phyloP scores from a whole-genome alignment of 1,284 basidiomycete species.

The Wallemia mellicola region DNA sequence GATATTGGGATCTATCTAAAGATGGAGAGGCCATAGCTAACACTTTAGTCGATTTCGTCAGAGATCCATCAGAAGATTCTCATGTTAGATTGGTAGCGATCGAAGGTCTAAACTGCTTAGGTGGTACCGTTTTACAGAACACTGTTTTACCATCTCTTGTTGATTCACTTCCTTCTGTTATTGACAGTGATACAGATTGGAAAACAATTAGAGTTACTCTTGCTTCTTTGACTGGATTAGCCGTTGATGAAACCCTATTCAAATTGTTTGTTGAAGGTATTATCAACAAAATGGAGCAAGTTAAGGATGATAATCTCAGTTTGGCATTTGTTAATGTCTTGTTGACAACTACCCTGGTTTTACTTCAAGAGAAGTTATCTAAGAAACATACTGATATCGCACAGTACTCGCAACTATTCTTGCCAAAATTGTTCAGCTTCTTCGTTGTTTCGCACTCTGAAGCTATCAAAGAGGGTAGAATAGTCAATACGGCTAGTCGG shows the following conservation, averaged over 20 bases:
- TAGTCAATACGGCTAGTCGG: neutral
- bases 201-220: slow-evolving; percentile 4
- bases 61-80: slow-evolving; percentile 22
- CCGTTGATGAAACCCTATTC: slow-evolving; percentile 39
- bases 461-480: neutral
- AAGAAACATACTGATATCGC: slow-evolving; percentile 33
- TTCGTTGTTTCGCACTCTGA: slow-evolving; percentile 25
- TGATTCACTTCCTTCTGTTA: slow-evolving; percentile 21
- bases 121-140: slow-evolving; percentile 25
- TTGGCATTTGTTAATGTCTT: slow-evolving; percentile 58
- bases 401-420: slow-evolving; percentile 43
- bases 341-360: slow-evolving; percentile 32
- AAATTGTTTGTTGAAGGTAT: slow-evolving; percentile 53
- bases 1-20: slow-evolving; percentile 14
- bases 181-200: neutral
- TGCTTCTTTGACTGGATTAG: neutral
- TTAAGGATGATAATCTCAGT: slow-evolving; percentile 24
- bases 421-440: slow-evolving; percentile 37
- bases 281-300: slow-evolving; percentile 42
- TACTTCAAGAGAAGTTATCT: slow-evolving; percentile 33
- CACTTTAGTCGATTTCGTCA: slow-evolving; percentile 34
- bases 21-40: slow-evolving; percentile 50
- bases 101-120: slow-evolving; percentile 34
- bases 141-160: slow-evolving; percentile 57
- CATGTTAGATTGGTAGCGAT: slow-evolving; percentile 30